Conservation (phyloP, 2,329 filamentous ascomycete species). For the Cucurbitaria berberidis region DNA sequence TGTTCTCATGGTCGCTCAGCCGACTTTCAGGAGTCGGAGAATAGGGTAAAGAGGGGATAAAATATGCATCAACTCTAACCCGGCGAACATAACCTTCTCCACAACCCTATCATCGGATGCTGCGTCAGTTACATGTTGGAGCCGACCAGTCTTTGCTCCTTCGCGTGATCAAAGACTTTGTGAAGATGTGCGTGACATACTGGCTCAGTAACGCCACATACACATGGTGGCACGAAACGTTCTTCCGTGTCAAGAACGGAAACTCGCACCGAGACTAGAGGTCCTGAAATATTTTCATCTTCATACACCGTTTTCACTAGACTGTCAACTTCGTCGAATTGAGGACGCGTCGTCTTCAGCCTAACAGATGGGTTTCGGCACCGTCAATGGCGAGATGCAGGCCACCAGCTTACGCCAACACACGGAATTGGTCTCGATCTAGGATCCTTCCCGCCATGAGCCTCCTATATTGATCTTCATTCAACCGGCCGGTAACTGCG, state of each 20-base stretch:
- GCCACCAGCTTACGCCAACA: not conserved
- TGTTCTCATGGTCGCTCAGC: not conserved
- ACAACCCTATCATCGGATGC: not conserved
- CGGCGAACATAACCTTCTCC: not conserved
- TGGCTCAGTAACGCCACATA: not conserved
- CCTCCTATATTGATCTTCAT: conserved; percentile 29
- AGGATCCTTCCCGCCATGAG: conserved; percentile 18
- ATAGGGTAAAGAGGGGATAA: conserved; percentile 24
- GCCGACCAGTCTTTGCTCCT: not conserved
- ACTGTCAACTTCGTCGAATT: conserved; percentile 13
- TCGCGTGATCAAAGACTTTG: not conserved
- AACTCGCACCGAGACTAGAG: not conserved
- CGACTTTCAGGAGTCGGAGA: conserved; percentile 20
- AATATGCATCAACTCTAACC: conserved; percentile 2
- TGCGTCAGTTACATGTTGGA: not conserved
- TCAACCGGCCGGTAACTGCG: conserved; percentile 30
- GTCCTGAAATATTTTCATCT: not conserved
- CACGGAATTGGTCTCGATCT: conserved; percentile 3
- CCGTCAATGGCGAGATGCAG: conserved; percentile 2
- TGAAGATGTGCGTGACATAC: not conserved
- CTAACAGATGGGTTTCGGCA: not conserved
- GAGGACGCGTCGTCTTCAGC: conserved; percentile 34
- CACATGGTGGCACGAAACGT: not conserved
- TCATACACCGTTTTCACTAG: conserved; percentile 1
- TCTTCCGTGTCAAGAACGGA: not conserved